A percentile compares a stretch with the other conserved stretches of the same genome.
Evolutionary conservation across 768 basidiomycete genomes (phyloP).

Genomic region (Mycena galopus): DNA sequence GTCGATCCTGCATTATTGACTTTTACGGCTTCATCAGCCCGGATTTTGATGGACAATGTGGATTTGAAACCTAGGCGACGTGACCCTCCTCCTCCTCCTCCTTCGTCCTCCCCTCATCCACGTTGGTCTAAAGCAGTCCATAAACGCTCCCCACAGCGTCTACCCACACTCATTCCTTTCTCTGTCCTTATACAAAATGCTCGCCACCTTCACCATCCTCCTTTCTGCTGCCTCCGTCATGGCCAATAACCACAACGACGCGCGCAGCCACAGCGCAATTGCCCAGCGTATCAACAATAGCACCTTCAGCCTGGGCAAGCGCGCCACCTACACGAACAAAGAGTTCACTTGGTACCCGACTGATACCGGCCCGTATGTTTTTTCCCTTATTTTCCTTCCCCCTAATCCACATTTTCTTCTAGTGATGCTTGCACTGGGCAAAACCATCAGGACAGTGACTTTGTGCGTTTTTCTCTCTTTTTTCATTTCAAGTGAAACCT

Average conservation of each 20-base stretch:
- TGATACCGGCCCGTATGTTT: conserved; percentile 28
- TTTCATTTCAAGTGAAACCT: not conserved
- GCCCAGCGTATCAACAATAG: conserved; percentile 7
- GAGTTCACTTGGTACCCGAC: conserved; percentile 32
- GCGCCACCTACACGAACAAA: not conserved
- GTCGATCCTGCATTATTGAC: not conserved
- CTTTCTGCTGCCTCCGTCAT: conserved; percentile 22
- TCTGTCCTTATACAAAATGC: conserved; percentile 19
- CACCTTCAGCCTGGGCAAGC: conserved; percentile 2
- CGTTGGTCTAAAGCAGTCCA: not conserved
- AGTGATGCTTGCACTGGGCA: conserved; percentile 33
- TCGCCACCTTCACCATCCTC: conserved; percentile 23
- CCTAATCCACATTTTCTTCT: not conserved
- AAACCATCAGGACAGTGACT: conserved; percentile 31
- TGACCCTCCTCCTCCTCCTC: not conserved
- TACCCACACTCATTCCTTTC: conserved; percentile 25
- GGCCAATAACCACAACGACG: conserved; percentile 2
- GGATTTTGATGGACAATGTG: conserved; percentile 5
- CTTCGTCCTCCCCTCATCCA: conserved; percentile 10
- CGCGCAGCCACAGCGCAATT: conserved; percentile 6
- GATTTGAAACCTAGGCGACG: conserved; percentile 2
- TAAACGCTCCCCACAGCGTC: not conserved
- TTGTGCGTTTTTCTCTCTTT: conserved; percentile 1
- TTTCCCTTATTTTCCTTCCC: not conserved
- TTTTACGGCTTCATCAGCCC: not conserved